Percentiles rank a stretch among this genome's conserved stretches.
These are phyloP conservation scores for Sequoiadendron giganteum DNA, from an alignment of 75 land plant species.

Conservation along the genomic window DNA sequence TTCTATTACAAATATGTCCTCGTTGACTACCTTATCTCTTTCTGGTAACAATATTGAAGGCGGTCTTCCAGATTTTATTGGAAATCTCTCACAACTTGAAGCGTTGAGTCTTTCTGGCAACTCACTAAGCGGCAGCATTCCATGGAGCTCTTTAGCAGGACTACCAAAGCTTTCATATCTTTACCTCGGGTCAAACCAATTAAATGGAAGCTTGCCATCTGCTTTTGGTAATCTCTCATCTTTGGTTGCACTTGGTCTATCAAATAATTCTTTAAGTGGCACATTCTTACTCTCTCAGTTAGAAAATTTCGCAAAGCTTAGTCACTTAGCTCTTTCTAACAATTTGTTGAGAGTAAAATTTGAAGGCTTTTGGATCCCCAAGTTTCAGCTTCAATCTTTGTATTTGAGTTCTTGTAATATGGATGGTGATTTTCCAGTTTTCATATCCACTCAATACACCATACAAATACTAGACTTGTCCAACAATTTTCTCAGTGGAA, in stretches of 20 bases:
- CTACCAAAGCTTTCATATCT: too few relatives aligned
- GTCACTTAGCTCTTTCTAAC: not conserved
- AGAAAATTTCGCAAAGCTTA: not conserved
- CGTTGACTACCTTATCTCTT: too few relatives aligned
- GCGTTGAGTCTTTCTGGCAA: too few relatives aligned
- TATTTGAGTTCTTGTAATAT: constrained; percentile 5
- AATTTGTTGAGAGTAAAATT: not conserved
- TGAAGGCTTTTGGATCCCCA: not conserved
- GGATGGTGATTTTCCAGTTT: constrained; percentile 15
- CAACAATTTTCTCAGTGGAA: constrained; percentile 12
- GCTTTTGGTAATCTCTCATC: not conserved
- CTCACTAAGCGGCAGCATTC: too few relatives aligned
- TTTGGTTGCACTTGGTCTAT: not conserved
- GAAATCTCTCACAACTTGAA: too few relatives aligned
- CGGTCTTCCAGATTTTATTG: too few relatives aligned
- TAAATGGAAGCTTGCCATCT: too few relatives aligned
- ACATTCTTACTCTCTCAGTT: not conserved
- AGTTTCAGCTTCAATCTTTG: not conserved
- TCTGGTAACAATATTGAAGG: too few relatives aligned
- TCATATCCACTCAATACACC: constrained; percentile 5
- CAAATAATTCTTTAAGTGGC: not conserved
- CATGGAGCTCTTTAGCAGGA: too few relatives aligned
- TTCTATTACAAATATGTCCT: too few relatives aligned
- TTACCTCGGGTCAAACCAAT: too few relatives aligned
- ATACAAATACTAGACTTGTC: constrained; percentile 8